A percentile compares a stretch with the other conserved stretches of the same genome.
Evolutionary conservation across 345 rosid species (phyloP).

Genomic region (Euphorbia lathyris): DNA sequence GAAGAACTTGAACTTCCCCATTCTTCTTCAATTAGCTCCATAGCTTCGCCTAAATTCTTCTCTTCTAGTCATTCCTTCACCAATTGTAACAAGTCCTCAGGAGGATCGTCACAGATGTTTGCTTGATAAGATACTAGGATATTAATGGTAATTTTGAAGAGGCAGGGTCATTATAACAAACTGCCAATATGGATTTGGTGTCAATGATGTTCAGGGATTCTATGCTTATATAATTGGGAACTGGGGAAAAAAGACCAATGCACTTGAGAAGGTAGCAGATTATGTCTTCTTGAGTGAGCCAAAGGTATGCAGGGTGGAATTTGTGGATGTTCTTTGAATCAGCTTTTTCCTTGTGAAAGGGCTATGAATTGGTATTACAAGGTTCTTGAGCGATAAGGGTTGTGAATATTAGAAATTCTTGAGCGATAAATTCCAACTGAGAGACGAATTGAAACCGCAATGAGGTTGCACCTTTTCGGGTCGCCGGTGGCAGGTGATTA

Average conservation of each 20-base stretch:
- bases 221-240: conserved; percentile 34
- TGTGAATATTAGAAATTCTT: no score
- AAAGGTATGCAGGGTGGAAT: conserved; percentile 49
- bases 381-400: no score
- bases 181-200: conserved; percentile 23
- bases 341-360: conserved; percentile 32
- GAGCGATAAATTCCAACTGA: no score
- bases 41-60: conserved; percentile 30
- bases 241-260: conserved; percentile 43
- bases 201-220: conserved; percentile 49
- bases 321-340: conserved; percentile 19
- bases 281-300: conserved; percentile 65
- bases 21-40: conserved; percentile 48
- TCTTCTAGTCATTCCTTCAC: conserved; percentile 46
- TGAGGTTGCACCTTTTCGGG: no score
- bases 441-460: no score
- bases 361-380: conserved; percentile 44
- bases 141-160: conserved; percentile 36
- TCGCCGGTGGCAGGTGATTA: no score
- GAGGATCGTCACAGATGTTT: conserved; percentile 47
- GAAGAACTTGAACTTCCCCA: conserved; percentile 28
- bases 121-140: conserved; percentile 30
- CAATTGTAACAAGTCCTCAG: conserved; percentile 37
- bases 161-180: conserved; percentile 47
- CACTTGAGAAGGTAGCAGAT: conserved; percentile 54